Evolutionary conservation across 495 filamentous ascomycete genomes (phyloP).

Genomic region (Lindgomyces ingoldianus): DNA sequence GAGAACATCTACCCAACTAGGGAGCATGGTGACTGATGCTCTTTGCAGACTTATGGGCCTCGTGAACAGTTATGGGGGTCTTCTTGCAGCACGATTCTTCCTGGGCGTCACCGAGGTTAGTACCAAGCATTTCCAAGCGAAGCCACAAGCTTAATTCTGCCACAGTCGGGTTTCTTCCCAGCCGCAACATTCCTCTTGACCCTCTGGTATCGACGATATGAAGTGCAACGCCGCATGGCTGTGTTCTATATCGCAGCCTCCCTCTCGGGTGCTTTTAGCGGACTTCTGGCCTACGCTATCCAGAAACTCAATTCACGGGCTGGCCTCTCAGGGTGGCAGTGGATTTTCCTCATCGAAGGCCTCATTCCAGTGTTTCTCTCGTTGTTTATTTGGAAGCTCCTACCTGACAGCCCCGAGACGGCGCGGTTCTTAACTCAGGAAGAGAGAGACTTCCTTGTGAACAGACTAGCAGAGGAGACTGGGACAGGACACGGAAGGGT

Average conservation of each 20-base stretch:
- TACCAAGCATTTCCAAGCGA: conserved; percentile 19
- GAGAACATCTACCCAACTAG: background rate
- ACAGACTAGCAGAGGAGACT: conserved; percentile 23
- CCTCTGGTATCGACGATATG: conserved; percentile 43
- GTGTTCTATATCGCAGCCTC: conserved; percentile 41
- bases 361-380: conserved; percentile 34
- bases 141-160: conserved; percentile 7
- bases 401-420: conserved; percentile 44
- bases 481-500: conserved; percentile 16
- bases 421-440: conserved; percentile 32
- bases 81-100: conserved; percentile 37
- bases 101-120: conserved; percentile 40
- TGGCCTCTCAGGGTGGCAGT: conserved; percentile 38
- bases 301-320: conserved; percentile 31
- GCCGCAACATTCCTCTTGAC: conserved; percentile 44
- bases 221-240: conserved; percentile 45
- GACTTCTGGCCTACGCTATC: conserved; percentile 44
- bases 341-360: conserved; percentile 40
- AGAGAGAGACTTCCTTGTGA: conserved; percentile 29
- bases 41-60: conserved; percentile 41
- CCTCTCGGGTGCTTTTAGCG: conserved; percentile 44
- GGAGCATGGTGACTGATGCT: no score
- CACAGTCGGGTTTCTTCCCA: conserved; percentile 44
- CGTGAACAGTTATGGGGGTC: conserved; percentile 27
- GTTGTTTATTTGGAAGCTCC: conserved; percentile 39